Base-by-base conservation (phyloP, 2,329 filamentous ascomycete species). In the Paraphoma sp. region DNA sequence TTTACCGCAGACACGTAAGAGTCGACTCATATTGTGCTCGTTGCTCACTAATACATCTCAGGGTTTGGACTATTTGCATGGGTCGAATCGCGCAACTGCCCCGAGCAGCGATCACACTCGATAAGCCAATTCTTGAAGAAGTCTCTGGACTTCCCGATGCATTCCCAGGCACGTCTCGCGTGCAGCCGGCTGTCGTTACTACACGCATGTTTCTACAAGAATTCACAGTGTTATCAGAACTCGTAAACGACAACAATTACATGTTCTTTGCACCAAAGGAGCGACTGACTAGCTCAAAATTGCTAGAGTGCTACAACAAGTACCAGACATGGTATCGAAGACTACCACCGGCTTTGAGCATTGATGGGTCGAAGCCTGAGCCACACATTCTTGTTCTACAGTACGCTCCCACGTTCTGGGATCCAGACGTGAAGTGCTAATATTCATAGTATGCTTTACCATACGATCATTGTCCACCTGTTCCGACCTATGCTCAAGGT, bases 401-500 rank as follows among this genome's bases (percentile, higher is more conserved):
- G 89, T 92, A 80, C 81, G 89, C 82, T 7, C 16, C 40, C 33
- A 36, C 3, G 3, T 6, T 14, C 16, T 2, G 8, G 8, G 4
- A 42, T 16, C 11, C 40, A n/a, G 16, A 3, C 16, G 11, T 42
- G 33, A 38, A 38, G 17, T 29, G 49, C 63, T 65, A 50, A 69
- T 51, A 38, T 11, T 14, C 1, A 4, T 36, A 75, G 72, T 71
- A 88, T 90, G 87, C 87, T 90, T 60, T 89, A 90, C 68, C 84
- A 90, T 67, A 88, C 87, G 59, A 84, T 86, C 30, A 88, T 89
- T n/a, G 74, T 90, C 0, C 83, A 91, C n/a, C 82, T 93, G 1
- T 92, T 92, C 70, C 83, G 90, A 6, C 90, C 90, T 0, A 81
- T 92, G 38, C 87, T 91, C 68, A 90, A 90, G 64, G 82, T 89